phyloP scores from a whole-genome alignment of 1,284 basidiomycete species.

The Melanopsichium pennsylvanicum region DNA sequence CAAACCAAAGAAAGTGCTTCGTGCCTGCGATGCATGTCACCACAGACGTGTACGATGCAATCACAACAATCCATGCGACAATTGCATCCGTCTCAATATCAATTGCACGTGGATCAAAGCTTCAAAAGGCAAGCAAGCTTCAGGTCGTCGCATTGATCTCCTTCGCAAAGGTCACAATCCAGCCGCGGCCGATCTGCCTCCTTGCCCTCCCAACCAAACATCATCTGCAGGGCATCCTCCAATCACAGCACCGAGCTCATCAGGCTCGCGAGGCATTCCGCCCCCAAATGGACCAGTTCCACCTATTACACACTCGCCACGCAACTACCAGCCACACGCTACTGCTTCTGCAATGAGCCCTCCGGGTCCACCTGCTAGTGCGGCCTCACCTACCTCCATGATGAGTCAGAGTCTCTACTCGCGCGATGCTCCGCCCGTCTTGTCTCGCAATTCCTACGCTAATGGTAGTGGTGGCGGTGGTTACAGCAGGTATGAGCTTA shows the following conservation, averaged over 20 bases:
- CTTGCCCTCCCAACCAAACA: conserved; percentile 9
- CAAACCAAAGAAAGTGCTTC: conserved; percentile 44
- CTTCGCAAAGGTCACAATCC: conserved; percentile 46
- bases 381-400: conserved; percentile 21
- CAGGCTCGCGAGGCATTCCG: conserved; percentile 12
- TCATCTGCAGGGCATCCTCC: conserved; percentile 11
- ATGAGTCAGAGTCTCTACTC: conserved; percentile 31
- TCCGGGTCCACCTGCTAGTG: conserved; percentile 27
- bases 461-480: conserved; percentile 21
- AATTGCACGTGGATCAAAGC: conserved; percentile 58
- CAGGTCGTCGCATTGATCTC: conserved; percentile 40
- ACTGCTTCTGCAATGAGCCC: conserved; percentile 27
- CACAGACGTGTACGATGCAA: conserved; percentile 53
- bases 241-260: conserved; percentile 21
- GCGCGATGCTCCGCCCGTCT: conserved; percentile 21
- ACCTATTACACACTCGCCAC: conserved; percentile 13
- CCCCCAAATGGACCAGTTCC: conserved; percentile 9
- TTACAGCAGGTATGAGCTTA: conserved; percentile 22
- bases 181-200: conserved; percentile 25
- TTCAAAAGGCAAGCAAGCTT: conserved; percentile 49
- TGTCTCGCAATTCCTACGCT: conserved; percentile 21
- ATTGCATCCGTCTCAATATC: conserved; percentile 55
- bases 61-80: conserved; percentile 54
- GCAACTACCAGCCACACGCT: conserved; percentile 17
- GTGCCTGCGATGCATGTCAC: conserved; percentile 47